Conservation (phyloP, 371 early-diverging fungal genomes). For the Dichotomocladium elegans region DNA sequence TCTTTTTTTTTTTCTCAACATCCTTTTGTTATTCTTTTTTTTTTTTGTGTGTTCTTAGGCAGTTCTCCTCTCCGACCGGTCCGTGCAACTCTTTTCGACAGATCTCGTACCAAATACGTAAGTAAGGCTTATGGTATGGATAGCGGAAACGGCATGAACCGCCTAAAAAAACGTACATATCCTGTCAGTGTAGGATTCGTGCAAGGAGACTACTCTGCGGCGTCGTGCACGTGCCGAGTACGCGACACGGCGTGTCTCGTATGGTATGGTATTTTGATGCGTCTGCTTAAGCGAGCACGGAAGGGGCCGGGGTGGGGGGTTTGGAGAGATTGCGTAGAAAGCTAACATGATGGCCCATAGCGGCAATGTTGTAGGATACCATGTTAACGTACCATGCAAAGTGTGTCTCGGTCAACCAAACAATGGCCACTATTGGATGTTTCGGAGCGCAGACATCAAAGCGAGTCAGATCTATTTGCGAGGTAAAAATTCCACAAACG, state of each 20-base stretch:
- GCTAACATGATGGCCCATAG: slow-evolving; percentile 5
- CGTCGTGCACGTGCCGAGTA: slow-evolving; percentile 34
- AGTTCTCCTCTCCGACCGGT: slow-evolving; percentile 31
- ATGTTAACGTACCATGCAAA: slow-evolving; percentile 43
- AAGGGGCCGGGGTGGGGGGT: no score
- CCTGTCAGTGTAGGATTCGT: slow-evolving; percentile 26
- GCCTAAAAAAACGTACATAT: not conserved
- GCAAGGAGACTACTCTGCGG: slow-evolving; percentile 37
- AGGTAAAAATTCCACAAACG: slow-evolving; percentile 22
- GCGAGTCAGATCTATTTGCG: slow-evolving; percentile 24
- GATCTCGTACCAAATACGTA: slow-evolving; percentile 41
- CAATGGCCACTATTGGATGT: slow-evolving; percentile 48
- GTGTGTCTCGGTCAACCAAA: slow-evolving; percentile 28
- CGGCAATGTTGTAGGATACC: slow-evolving; percentile 41
- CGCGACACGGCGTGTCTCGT: slow-evolving; percentile 34
- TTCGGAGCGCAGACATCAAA: slow-evolving; percentile 22
- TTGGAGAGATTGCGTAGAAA: no score
- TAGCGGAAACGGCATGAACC: no score
- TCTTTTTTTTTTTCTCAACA: not conserved
- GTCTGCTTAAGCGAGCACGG: not conserved
- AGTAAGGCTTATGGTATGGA: no score
- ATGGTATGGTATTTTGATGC: slow-evolving; percentile 20
- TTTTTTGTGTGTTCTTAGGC: slow-evolving; percentile 21
- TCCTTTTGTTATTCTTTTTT: not conserved
- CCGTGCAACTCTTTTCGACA: slow-evolving; percentile 32